A percentile compares a stretch with the other conserved stretches of the same genome.
Evolutionary conservation across 2,329 filamentous ascomycete species (phyloP).

Genomic region (Xylariaceae sp.): DNA sequence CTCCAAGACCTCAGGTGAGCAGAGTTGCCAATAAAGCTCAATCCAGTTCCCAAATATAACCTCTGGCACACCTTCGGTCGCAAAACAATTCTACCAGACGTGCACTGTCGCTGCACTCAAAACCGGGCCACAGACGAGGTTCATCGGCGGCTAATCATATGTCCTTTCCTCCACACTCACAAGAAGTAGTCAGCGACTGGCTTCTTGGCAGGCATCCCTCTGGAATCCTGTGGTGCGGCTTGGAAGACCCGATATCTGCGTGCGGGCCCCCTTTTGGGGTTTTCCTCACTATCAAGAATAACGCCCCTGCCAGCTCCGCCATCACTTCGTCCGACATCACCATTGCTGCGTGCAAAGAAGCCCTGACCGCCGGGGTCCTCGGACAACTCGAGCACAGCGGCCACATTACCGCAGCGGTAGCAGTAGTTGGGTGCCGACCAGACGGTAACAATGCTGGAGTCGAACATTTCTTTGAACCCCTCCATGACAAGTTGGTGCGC

Average conservation of each 20-base stretch:
- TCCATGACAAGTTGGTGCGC: conserved; percentile 99
- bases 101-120: neutral
- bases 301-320: conserved; percentile 50
- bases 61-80: neutral
- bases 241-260: conserved; percentile 94
- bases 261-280: conserved; percentile 71
- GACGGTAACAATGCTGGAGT: conserved; percentile 94
- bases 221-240: conserved; percentile 91
- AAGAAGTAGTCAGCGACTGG: conserved; percentile 97
- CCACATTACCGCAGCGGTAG: conserved; percentile 94
- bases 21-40: neutral
- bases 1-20: conserved; percentile 9
- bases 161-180: conserved; percentile 39
- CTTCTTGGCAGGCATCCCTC: conserved; percentile 99
- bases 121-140: neutral
- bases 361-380: conserved; percentile 83
- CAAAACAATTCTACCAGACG: neutral
- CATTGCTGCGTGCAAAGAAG: conserved; percentile 73
- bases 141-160: neutral
- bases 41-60: neutral
- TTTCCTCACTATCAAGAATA: conserved; percentile 55
- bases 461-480: conserved; percentile 99
- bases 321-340: conserved; percentile 67
- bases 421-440: conserved; percentile 98
- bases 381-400: conserved; percentile 88